phyloP scores from a whole-genome alignment of 2,329 filamentous ascomycete species.

The Pestalotiopsis sp. region DNA sequence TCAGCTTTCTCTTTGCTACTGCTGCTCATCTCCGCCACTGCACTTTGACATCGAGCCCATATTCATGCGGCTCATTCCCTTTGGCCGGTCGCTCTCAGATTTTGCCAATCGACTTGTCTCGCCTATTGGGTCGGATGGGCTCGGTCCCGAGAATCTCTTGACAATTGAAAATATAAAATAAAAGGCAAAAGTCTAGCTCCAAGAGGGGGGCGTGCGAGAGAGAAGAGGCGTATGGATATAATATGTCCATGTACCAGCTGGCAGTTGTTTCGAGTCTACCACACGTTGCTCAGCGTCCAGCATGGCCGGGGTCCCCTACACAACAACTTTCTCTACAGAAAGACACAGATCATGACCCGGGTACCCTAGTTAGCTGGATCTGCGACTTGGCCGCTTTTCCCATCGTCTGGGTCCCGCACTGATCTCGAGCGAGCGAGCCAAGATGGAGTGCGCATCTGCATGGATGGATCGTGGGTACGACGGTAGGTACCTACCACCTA shows the following conservation, averaged over 20 bases:
- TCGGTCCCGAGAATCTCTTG: too few species aligned
- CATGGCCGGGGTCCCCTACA: constrained; percentile 1
- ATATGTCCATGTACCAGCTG: background rate
- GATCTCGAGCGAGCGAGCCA: background rate
- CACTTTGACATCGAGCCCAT: too few species aligned
- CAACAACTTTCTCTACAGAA: background rate
- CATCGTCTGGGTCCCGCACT: background rate
- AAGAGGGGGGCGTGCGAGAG: background rate
- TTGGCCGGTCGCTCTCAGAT: too few species aligned
- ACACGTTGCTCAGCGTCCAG: background rate
- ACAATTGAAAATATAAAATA: background rate
- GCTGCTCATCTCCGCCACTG: too few species aligned
- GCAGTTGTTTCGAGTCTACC: constrained; percentile 12
- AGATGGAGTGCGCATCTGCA: background rate
- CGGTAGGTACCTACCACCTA: background rate
- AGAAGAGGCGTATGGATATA: background rate
- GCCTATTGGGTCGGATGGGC: too few species aligned
- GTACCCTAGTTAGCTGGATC: constrained; percentile 1
- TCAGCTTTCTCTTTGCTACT: too few species aligned
- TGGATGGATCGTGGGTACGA: background rate
- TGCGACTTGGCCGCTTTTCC: background rate
- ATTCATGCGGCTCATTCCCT: too few species aligned
- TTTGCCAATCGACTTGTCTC: too few species aligned
- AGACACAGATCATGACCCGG: background rate
- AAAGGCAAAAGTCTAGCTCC: background rate